Evolutionary conservation across 331 rosid species (phyloP).

Genomic region (Ulmus americana): DNA sequence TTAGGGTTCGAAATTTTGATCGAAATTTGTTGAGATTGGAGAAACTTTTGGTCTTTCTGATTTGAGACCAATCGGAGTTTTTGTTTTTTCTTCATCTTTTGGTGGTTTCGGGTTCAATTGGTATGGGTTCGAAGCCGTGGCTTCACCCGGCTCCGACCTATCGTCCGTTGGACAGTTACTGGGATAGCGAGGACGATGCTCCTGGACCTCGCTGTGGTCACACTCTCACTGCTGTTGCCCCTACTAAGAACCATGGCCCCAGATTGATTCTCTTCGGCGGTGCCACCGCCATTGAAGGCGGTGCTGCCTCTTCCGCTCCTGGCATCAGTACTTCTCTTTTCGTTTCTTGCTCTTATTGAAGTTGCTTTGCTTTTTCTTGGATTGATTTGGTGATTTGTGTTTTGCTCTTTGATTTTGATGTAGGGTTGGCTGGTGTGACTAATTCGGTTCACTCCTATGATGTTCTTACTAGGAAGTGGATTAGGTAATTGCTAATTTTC

Average conservation of each 20-base stretch:
- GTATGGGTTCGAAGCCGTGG: slow-evolving; percentile 95
- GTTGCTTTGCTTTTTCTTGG: not conserved
- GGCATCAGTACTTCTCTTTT: slow-evolving; percentile 56
- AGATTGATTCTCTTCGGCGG: slow-evolving; percentile 95
- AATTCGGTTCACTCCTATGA: slow-evolving; percentile 89
- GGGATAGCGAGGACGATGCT: slow-evolving; percentile 83
- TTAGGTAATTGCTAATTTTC: slow-evolving; percentile 41
- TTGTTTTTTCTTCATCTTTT: not conserved
- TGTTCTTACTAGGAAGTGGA: slow-evolving; percentile 77
- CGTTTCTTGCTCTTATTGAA: not conserved
- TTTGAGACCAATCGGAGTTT: not conserved
- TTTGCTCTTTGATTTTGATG: slow-evolving; percentile 7
- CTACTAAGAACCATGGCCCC: slow-evolving; percentile 76
- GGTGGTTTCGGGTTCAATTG: slow-evolving; percentile 34
- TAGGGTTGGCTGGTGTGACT: slow-evolving; percentile 94
- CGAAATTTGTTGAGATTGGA: not conserved
- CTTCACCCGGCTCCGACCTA: slow-evolving; percentile 80
- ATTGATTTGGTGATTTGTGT: not conserved
- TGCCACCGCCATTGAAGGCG: slow-evolving; percentile 98
- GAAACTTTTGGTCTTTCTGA: not conserved
- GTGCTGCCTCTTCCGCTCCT: slow-evolving; percentile 66
- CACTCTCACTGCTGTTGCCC: slow-evolving; percentile 83
- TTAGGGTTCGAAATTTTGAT: slow-evolving; percentile 1
- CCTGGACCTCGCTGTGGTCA: slow-evolving; percentile 95
- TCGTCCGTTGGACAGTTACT: slow-evolving; percentile 46